Base-by-base conservation (phyloP, 169 alveolate species). In the Plasmodium billcollinsi region DNA sequence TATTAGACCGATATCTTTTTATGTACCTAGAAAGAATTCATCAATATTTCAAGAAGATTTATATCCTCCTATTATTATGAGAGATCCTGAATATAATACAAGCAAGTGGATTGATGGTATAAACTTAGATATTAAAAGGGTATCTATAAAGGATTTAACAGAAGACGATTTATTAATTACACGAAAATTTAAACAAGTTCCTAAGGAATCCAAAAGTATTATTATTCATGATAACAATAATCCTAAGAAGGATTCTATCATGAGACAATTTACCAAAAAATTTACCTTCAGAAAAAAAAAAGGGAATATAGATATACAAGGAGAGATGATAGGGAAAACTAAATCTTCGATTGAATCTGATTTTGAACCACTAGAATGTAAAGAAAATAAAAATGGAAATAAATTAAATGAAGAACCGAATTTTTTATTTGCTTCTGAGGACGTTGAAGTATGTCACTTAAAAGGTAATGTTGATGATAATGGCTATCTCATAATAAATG, bases 1-100 rank as follows among this genome's bases (percentile, higher is more conserved):
- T 49, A 94, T 94, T 62, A 92, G 92, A 86, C 94, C 95, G 7
- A 94, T 93, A 15, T 90, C 95, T 56, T 62, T 94, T 85, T 89
- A 69, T 73, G 95, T 94, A 18, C 92, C 93, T 39, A 80, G 96
- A 43, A 83, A 95, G 26, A 92, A 89, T 76, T 75, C 92, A 14
- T 76, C 75, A 18, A 88, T 90, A 49, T 88, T 94, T 29, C 93
- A 92, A 85, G 86, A 75, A 45, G 96, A 94, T 56, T 86, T 94
- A 47, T 94, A 94, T 66, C 91, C 91, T n/a, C 85, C 80, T 69
- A 83, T 83, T 33, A 49, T 83, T 9, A 58, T 56, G 73, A 78
- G 70, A 49, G 73, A 83, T 29, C 91, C 91, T 21, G 45, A 83
- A 3, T 20, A 11, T 58, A 43, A 43, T 9, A 54, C 80, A 39